These are phyloP conservation scores for Rhizopogon vesiculosus DNA, from an alignment of 768 basidiomycete species.

Conservation along the genomic window DNA sequence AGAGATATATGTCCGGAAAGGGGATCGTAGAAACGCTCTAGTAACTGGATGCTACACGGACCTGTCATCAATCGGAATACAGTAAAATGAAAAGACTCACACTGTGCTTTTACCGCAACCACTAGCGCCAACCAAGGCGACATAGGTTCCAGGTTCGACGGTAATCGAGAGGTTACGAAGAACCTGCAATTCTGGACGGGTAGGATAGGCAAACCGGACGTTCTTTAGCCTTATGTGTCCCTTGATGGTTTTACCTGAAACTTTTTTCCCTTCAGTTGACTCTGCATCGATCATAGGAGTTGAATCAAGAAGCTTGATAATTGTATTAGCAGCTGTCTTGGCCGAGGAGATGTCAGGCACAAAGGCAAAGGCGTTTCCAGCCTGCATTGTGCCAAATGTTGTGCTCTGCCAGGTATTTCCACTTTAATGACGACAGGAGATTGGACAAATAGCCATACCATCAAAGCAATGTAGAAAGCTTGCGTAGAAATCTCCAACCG, in stretches of 20 bases:
- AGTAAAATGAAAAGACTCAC: constrained; percentile 34
- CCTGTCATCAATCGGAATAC: background rate
- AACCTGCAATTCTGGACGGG: constrained; percentile 78
- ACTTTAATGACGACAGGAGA: background rate
- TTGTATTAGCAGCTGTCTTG: constrained; percentile 66
- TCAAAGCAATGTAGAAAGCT: constrained; percentile 80
- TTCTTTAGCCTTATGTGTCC: constrained; percentile 76
- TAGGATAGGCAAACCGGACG: constrained; percentile 88
- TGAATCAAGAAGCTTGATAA: constrained; percentile 73
- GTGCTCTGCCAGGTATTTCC: constrained; percentile 42
- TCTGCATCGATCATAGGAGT: constrained; percentile 77
- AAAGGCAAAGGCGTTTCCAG: constrained; percentile 78
- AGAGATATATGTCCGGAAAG: constrained; percentile 66
- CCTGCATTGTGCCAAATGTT: constrained; percentile 80
- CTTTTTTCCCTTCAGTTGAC: constrained; percentile 53
- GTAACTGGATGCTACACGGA: constrained; percentile 59
- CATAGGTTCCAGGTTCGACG: constrained; percentile 75
- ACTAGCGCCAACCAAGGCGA: constrained; percentile 78
- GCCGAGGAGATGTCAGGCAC: constrained; percentile 89
- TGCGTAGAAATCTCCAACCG: constrained; percentile 45
- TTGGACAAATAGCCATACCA: constrained; percentile 41
- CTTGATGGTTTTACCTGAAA: constrained; percentile 38
- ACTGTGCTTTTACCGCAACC: constrained; percentile 82
- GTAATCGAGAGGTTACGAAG: constrained; percentile 72
- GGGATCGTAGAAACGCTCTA: constrained; percentile 87